phyloP scores from a whole-genome alignment of 1,284 basidiomycete genomes.

The Puccinia brachypodii region DNA sequence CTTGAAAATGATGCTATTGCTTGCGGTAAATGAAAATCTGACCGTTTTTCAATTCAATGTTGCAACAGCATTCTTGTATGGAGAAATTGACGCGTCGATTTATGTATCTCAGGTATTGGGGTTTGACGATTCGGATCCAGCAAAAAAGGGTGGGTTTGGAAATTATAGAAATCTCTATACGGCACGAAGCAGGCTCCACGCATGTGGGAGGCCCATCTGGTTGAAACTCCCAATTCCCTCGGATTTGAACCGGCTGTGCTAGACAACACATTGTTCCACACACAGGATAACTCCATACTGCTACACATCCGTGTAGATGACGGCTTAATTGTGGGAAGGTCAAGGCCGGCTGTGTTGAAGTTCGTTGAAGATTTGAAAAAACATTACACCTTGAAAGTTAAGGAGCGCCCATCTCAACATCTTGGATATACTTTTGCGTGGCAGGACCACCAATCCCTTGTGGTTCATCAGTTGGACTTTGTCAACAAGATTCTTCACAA shows the following conservation, averaged over 20 bases:
- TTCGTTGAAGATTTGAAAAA: neutral
- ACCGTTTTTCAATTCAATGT: slow-evolving; percentile 60
- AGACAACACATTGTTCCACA: neutral
- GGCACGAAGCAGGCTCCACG: neutral
- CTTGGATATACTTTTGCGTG: slow-evolving; percentile 9
- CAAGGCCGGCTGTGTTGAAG: neutral
- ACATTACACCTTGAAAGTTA: neutral
- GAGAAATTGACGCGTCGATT: slow-evolving; percentile 59
- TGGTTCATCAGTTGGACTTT: neutral
- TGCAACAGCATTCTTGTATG: slow-evolving; percentile 60
- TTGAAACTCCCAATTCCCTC: neutral
- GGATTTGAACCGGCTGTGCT: neutral
- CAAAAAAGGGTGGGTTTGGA: slow-evolving; percentile 7
- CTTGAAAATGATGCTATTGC: neutral
- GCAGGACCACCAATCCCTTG: neutral
- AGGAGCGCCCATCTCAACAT: neutral
- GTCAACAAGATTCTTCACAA: neutral
- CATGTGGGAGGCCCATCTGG: neutral
- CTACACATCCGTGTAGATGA: slow-evolving; percentile 25
- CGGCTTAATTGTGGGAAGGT: neutral
- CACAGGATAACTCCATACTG: neutral
- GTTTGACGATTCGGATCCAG: neutral
- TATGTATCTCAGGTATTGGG: slow-evolving; percentile 58
- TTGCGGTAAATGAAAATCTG: neutral
- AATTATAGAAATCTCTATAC: slow-evolving; percentile 18